Evolutionary conservation across 2,329 filamentous ascomycete species (phyloP).

Genomic region (Fusarium sp.): DNA sequence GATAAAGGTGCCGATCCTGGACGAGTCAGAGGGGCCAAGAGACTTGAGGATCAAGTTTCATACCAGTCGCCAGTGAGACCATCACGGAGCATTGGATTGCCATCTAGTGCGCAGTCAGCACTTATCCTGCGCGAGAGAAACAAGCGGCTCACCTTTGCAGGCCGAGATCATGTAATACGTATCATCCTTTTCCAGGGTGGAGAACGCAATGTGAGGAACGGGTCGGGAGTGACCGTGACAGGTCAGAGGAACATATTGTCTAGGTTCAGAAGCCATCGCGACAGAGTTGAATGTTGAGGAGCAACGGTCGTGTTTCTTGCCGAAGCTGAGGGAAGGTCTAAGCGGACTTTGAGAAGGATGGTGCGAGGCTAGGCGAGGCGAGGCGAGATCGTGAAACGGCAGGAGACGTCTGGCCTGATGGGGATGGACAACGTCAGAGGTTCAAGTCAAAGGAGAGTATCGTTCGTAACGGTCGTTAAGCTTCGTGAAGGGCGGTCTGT

Average conservation of each 20-base stretch:
- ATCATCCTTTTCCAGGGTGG: conserved; percentile 82
- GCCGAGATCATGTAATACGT: conserved; percentile 94
- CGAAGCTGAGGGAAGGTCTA: not conserved
- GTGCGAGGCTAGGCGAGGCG: not conserved
- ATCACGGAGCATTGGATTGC: conserved; percentile 98
- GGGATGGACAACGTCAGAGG: conserved; percentile 9
- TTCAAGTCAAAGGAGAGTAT: conserved; percentile 21
- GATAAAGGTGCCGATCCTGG: conserved; percentile 96
- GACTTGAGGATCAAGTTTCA: conserved; percentile 36
- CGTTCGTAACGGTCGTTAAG: conserved; percentile 46
- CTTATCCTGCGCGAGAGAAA: conserved; percentile 17
- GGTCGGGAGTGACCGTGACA: conserved; percentile 95
- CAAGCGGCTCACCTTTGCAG: conserved; percentile 76
- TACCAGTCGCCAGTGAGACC: conserved; percentile 95
- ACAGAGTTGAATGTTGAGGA: conserved; percentile 8
- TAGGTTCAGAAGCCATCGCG: conserved; percentile 53
- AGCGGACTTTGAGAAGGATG: conserved; percentile 10
- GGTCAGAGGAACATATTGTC: conserved; percentile 85
- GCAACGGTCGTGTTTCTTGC: not conserved
- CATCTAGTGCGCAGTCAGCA: conserved; percentile 69
- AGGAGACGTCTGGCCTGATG: conserved; percentile 2
- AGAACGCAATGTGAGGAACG: conserved; percentile 92
- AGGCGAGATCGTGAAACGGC: conserved; percentile 4
- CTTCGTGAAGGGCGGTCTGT: conserved; percentile 41
- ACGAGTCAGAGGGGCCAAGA: conserved; percentile 27